These are phyloP conservation scores for Salinomyces thailandicus DNA, from an alignment of 2,329 filamentous ascomycete genomes.

Conservation along the genomic window DNA sequence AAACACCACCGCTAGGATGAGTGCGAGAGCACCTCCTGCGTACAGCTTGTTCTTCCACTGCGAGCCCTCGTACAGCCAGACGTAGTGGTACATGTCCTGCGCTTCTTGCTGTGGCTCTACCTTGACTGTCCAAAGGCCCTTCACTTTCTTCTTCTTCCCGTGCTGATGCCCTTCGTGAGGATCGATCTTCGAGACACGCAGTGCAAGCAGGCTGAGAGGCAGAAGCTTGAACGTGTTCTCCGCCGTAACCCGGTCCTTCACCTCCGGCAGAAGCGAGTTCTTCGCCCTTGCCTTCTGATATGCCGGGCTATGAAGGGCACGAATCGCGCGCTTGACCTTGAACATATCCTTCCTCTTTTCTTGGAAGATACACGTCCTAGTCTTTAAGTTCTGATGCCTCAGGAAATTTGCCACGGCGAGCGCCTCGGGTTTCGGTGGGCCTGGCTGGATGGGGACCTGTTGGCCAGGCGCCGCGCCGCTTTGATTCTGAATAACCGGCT, in stretches of 20 bases:
- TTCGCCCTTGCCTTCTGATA: conserved; percentile 84
- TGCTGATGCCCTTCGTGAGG: conserved; percentile 62
- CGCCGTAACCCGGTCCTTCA: conserved; percentile 77
- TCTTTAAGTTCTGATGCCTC: conserved; percentile 73
- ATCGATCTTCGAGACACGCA: conserved; percentile 77
- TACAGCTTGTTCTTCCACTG: conserved; percentile 93
- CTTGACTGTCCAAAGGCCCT: conserved; percentile 90
- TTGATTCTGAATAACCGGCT: conserved; percentile 23
- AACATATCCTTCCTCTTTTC: conserved; percentile 99
- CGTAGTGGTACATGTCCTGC: conserved; percentile 79
- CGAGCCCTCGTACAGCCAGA: conserved; percentile 90
- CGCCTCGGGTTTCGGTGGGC: conserved; percentile 79
- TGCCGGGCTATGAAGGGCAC: conserved; percentile 75
- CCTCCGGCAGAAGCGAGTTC: conserved; percentile 77
- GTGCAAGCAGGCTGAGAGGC: conserved; percentile 83
- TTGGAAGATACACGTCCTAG: conserved; percentile 81
- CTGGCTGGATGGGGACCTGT: conserved; percentile 59
- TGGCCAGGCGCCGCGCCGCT: conserved; percentile 38
- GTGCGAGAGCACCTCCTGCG: conserved; percentile 67
- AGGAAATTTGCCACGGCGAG: conserved; percentile 85
- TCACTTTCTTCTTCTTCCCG: conserved; percentile 73
- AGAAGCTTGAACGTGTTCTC: conserved; percentile 93
- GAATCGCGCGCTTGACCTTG: conserved; percentile 90
- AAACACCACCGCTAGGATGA: conserved; percentile 81
- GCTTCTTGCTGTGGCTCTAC: conserved; percentile 95